phyloP scores from a whole-genome alignment of 2,329 filamentous ascomycete genomes.

The Orbilia ellipsospora region DNA sequence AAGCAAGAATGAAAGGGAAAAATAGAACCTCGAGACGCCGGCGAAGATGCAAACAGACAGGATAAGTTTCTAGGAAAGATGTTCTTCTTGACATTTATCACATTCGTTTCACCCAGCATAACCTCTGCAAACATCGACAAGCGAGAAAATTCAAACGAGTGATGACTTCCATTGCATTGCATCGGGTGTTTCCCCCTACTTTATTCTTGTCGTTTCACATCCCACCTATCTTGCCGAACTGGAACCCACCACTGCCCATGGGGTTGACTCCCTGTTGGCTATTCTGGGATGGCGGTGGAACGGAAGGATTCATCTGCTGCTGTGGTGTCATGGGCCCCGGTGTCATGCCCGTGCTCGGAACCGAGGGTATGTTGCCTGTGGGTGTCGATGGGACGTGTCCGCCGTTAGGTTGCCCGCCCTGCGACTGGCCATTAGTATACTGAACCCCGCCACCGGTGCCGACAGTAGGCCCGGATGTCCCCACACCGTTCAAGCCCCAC shows the following conservation, averaged over 20 bases:
- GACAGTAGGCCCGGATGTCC: slow-evolving; percentile 51
- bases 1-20: slow-evolving; percentile 11
- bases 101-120: slow-evolving; percentile 8
- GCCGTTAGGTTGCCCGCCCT: slow-evolving; percentile 32
- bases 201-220: slow-evolving; percentile 29
- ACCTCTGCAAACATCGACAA: slow-evolving; percentile 21
- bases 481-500: slow-evolving; percentile 59
- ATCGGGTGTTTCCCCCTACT: neutral
- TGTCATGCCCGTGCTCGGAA: slow-evolving; percentile 48
- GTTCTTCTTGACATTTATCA: slow-evolving; percentile 6
- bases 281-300: slow-evolving; percentile 39
- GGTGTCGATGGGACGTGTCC: slow-evolving; percentile 54
- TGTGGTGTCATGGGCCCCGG: slow-evolving; percentile 54
- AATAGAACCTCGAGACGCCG: slow-evolving; percentile 13
- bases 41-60: slow-evolving; percentile 29
- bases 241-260: slow-evolving; percentile 52
- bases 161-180: neutral
- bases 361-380: slow-evolving; percentile 28
- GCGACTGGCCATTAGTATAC: slow-evolving; percentile 48
- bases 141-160: neutral
- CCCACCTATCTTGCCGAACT: slow-evolving; percentile 55
- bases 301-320: slow-evolving; percentile 53
- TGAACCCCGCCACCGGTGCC: slow-evolving; percentile 41
- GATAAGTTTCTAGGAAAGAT: slow-evolving; percentile 33
- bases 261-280: slow-evolving; percentile 54